Percentiles rank a stretch among this genome's conserved stretches.
phyloP scores from a whole-genome alignment of 2,329 filamentous ascomycete species.

The Lithohypha guttulata region DNA sequence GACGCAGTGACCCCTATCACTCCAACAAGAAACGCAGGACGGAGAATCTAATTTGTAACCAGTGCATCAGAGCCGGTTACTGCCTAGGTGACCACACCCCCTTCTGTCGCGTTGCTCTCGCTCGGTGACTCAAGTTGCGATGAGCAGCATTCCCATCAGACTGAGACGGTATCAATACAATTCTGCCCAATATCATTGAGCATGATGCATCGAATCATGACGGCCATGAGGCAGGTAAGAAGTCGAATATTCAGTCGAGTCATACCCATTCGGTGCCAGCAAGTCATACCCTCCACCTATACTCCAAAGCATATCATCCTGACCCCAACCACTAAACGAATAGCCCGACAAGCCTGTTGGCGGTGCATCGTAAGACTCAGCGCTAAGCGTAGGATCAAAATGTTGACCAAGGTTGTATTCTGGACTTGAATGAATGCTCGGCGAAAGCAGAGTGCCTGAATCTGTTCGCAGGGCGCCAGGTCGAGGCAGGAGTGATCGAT shows the following conservation, averaged over 20 bases:
- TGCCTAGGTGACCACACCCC: no score
- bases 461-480: conserved; percentile 1
- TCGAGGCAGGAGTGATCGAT: conserved; percentile 3
- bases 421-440: conserved; percentile 8
- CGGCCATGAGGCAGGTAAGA: background rate
- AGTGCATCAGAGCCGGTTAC: no score
- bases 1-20: no score
- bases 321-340: conserved; percentile 19
- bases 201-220: background rate
- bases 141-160: no score
- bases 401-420: conserved; percentile 11
- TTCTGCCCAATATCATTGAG: no score
- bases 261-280: conserved; percentile 11
- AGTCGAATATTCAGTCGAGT: background rate
- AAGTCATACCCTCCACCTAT: conserved; percentile 21
- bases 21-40: no score
- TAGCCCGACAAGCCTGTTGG: conserved; percentile 10
- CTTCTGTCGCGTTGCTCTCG: no score
- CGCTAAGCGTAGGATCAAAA: conserved; percentile 13
- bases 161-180: no score
- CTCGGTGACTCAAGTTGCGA: no score
- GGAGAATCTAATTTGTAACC: no score
- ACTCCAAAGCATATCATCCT: conserved; percentile 22
- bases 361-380: conserved; percentile 9
- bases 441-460: conserved; percentile 1